These are phyloP conservation scores for Geranium brycei DNA, from an alignment of 345 rosid species.

Conservation along the genomic window DNA sequence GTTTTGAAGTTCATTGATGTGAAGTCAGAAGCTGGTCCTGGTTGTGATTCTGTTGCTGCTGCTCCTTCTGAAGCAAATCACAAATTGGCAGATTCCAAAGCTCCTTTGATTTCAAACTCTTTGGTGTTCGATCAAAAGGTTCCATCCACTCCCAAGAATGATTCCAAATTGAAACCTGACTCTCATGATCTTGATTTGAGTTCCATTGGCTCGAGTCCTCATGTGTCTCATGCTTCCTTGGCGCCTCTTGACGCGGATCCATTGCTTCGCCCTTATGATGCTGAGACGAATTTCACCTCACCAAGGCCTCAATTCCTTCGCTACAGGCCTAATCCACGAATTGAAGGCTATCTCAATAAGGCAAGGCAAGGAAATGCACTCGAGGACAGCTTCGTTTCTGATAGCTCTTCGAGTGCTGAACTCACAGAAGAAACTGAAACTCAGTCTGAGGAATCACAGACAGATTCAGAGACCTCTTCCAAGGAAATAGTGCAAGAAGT, in stretches of 20 bases:
- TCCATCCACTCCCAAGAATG: no score
- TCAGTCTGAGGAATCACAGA: background rate
- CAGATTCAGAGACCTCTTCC: slow-evolving; percentile 15
- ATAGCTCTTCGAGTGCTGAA: slow-evolving; percentile 19
- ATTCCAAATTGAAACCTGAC: no score
- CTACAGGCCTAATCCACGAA: slow-evolving; percentile 50
- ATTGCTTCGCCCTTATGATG: slow-evolving; percentile 37
- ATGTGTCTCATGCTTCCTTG: slow-evolving; percentile 26
- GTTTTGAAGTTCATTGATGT: slow-evolving; percentile 19
- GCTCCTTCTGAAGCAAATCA: no score
- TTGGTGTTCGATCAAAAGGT: no score
- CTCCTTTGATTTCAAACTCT: no score
- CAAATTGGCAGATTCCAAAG: no score
- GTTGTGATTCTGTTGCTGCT: no score
- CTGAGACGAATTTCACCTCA: slow-evolving; percentile 42
- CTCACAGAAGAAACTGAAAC: slow-evolving; percentile 8
- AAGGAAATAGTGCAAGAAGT: background rate
- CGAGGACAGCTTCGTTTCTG: slow-evolving; percentile 35
- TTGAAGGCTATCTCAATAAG: slow-evolving; percentile 24
- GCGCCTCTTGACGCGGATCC: slow-evolving; percentile 56
- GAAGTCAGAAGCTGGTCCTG: slow-evolving; percentile 11
- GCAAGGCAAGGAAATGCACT: slow-evolving; percentile 33
- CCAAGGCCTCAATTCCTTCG: slow-evolving; percentile 56
- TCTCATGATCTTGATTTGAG: slow-evolving; percentile 26
- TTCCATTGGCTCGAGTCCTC: slow-evolving; percentile 28